Base-by-base conservation (phyloP, 2,329 filamentous ascomycete genomes). In the Apiospora hydei region DNA sequence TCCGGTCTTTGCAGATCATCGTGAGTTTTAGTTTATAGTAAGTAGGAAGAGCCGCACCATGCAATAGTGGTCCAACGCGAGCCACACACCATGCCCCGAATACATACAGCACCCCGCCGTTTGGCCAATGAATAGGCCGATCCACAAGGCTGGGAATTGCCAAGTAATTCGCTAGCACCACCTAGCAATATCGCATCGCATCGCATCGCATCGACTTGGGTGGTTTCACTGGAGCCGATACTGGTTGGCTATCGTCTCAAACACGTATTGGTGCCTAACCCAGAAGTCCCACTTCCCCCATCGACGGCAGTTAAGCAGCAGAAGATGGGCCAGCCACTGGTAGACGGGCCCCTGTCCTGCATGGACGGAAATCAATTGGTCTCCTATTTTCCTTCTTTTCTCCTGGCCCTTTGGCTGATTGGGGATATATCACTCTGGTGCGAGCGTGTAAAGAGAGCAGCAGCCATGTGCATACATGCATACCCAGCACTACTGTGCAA, bases 121-220 rank as follows among this genome's bases (percentile, higher is more conserved):
- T 38, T 61, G 53, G 53, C 53, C 53, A 61, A 38, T 38, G 53
- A 26, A 38, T 38, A 38, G 53, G 53, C 30, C 53, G 53, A 38
- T 41, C 53, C 53, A 61, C 53, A 61, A 61, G 53, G 53, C 53
- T 61, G 53, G 53, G 18, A 61, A 61, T 18, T 38, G 53, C 53
- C 53, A 61, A 61, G 53, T 38, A 21, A 61, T 11, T n/a, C 34
- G 53, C 30, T 38, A 34, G 44, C 5, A 18, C 7, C 8, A 38
- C 30, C 18, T 4, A 61, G 7, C 53, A 61, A n/a, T 14, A 24
- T 7, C 4, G 46, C 51, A 57, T 24, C 11, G 53, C 53, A 61
- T 61, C 7, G 53, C 53, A 61, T n/a, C 8, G 53, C 30, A 38
- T 21, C 53, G 30, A 51, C 49, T 26, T 49, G n/a, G 24, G n/a